phyloP scores from a whole-genome alignment of 2,329 filamentous ascomycete genomes.

The Sclerotinia glacialis region DNA sequence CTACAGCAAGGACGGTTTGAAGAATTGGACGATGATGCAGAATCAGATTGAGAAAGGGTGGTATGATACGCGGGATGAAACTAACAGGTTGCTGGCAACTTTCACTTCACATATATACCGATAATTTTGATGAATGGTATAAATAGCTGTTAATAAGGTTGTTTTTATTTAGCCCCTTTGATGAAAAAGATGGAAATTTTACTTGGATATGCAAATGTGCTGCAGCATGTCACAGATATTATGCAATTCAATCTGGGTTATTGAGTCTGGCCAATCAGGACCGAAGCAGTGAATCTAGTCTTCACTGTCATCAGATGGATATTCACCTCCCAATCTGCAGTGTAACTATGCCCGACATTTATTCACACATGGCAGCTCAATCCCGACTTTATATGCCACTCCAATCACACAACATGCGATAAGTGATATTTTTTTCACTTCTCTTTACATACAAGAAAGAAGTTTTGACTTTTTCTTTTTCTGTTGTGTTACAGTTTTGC shows the following conservation, averaged over 20 bases:
- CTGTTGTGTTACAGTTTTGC: neutral
- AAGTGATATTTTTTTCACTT: neutral
- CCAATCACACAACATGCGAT: constrained; percentile 10
- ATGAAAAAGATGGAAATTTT: neutral
- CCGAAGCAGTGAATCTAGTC: neutral
- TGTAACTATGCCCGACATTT: constrained; percentile 7
- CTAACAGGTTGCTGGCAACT: neutral
- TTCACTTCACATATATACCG: neutral
- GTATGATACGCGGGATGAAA: neutral
- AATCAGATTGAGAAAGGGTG: constrained; percentile 30
- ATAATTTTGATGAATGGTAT: neutral
- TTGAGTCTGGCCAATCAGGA: neutral
- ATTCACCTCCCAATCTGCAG: constrained; percentile 9
- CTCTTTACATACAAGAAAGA: neutral
- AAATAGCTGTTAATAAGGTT: neutral
- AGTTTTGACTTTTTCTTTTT: neutral
- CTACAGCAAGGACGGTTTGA: constrained; percentile 35
- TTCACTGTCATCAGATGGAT: constrained; percentile 6
- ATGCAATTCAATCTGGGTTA: neutral
- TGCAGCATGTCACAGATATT: neutral
- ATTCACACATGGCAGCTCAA: neutral
- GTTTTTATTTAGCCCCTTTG: neutral
- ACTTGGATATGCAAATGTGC: neutral
- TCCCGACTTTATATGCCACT: neutral
- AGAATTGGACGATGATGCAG: constrained; percentile 37